Conservation (phyloP, 2,329 filamentous ascomycete species). For the Karstenula rhodostoma region DNA sequence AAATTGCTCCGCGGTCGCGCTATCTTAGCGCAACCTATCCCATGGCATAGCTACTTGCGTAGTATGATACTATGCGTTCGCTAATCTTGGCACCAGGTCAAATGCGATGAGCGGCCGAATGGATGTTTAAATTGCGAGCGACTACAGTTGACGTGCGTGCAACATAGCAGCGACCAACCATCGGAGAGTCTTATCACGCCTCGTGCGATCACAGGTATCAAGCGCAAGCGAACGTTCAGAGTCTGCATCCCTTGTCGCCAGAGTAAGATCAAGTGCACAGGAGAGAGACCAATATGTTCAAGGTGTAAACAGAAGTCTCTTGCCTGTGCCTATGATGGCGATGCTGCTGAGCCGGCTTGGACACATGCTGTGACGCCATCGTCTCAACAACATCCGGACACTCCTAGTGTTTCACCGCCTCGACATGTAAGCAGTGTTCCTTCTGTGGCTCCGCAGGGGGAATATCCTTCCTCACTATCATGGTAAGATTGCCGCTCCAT, state of each 20-base stretch:
- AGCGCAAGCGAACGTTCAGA: slow-evolving; percentile 42
- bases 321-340: slow-evolving; percentile 39
- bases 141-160: slow-evolving; percentile 39
- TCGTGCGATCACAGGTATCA: slow-evolving; percentile 37
- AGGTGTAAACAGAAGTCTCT: slow-evolving; percentile 37
- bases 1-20: background rate
- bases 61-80: background rate
- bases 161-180: slow-evolving; percentile 27
- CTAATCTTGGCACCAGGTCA: slow-evolving; percentile 27
- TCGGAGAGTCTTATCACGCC: slow-evolving; percentile 26
- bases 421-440: slow-evolving; percentile 22
- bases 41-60: background rate
- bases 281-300: slow-evolving; percentile 40
- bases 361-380: slow-evolving; percentile 36
- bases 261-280: slow-evolving; percentile 44
- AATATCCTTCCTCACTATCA: slow-evolving; percentile 32
- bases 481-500: slow-evolving; percentile 23
- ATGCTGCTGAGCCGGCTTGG: slow-evolving; percentile 42
- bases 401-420: slow-evolving; percentile 26
- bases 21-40: background rate
- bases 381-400: slow-evolving; percentile 19
- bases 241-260: slow-evolving; percentile 42
- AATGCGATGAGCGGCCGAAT: slow-evolving; percentile 43
- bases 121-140: slow-evolving; percentile 43
- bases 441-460: slow-evolving; percentile 21